Percentiles rank a stretch among this genome's conserved stretches.
Evolutionary conservation across 2,329 filamentous ascomycete genomes (phyloP).

Genomic region (Neocucurbitaria cava): DNA sequence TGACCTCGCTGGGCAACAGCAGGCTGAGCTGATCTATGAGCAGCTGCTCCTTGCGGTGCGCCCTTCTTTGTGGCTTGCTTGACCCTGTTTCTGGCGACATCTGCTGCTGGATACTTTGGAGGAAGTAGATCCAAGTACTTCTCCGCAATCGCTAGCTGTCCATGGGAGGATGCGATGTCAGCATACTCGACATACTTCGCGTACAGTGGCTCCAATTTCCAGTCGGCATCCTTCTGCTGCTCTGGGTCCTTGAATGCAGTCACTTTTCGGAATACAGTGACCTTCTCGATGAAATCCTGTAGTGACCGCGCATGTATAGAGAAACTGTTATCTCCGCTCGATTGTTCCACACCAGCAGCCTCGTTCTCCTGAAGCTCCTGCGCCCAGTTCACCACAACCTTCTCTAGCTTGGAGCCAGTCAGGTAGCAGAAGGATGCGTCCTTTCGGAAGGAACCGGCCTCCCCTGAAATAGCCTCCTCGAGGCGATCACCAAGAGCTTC

Average conservation of each 20-base stretch:
- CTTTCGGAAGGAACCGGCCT: conserved; percentile 67
- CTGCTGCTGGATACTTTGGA: conserved; percentile 80
- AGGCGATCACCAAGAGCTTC: conserved; percentile 93
- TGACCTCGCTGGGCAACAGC: conserved; percentile 41
- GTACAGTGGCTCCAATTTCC: conserved; percentile 89
- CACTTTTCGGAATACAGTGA: conserved; percentile 93
- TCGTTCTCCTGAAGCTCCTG: conserved; percentile 87
- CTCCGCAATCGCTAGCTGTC: conserved; percentile 83
- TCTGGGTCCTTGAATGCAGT: conserved; percentile 89
- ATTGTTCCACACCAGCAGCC: conserved; percentile 72
- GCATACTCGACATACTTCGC: conserved; percentile 97
- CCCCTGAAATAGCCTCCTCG: conserved; percentile 68
- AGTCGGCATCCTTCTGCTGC: conserved; percentile 72
- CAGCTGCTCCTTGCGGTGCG: conserved; percentile 50
- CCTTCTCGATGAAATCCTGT: conserved; percentile 97
- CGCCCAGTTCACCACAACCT: conserved; percentile 95
- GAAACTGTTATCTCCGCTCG: conserved; percentile 79
- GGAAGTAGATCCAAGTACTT: conserved; percentile 92
- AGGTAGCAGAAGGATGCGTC: conserved; percentile 97
- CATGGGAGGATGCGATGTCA: conserved; percentile 90
- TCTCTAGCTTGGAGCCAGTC: conserved; percentile 94
- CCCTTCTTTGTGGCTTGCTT: conserved; percentile 79
- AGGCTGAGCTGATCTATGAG: conserved; percentile 51
- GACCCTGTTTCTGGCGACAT: conserved; percentile 84
- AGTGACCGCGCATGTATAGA: conserved; percentile 88